Evolutionary conservation across 345 rosid genomes (phyloP).

Genomic region (Anacardium occidentale): DNA sequence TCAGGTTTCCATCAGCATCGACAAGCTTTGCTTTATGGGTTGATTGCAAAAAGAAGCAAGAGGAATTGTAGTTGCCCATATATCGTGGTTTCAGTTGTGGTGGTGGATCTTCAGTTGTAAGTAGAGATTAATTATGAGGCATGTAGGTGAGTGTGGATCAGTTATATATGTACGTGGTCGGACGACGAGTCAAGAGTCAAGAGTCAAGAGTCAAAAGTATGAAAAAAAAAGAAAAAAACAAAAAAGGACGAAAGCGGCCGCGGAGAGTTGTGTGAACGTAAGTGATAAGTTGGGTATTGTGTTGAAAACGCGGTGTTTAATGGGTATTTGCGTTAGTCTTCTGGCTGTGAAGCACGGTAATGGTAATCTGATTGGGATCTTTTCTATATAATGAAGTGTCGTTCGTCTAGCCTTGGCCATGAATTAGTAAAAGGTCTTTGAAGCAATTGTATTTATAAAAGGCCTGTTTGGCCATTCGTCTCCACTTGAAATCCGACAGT

Average conservation of each 20-base stretch:
- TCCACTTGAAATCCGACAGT: not conserved
- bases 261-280: not conserved
- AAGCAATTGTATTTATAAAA: not conserved
- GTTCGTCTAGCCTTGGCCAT: not conserved
- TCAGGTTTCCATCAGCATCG: conserved; percentile 29
- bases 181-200: not conserved
- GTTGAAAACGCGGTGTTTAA: conserved; percentile 19
- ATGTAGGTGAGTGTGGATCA: not conserved
- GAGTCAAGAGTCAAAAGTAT: conserved; percentile 11
- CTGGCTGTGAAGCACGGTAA: not conserved
- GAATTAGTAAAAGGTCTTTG: not conserved
- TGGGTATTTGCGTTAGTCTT: not conserved
- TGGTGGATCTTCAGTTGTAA: not conserved
- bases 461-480: too few relatives aligned
- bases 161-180: not conserved
- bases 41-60: conserved; percentile 14
- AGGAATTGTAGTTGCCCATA: conserved; percentile 39
- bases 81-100: not conserved
- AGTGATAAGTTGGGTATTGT: not conserved
- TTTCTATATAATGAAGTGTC: not conserved
- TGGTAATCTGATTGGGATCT: not conserved
- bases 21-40: conserved; percentile 27
- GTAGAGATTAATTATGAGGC: not conserved
- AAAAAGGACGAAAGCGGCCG: not conserved
- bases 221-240: not conserved